Base-by-base conservation (phyloP, 805 yeast genomes). In the Zygosaccharomyces gambellarensis region DNA sequence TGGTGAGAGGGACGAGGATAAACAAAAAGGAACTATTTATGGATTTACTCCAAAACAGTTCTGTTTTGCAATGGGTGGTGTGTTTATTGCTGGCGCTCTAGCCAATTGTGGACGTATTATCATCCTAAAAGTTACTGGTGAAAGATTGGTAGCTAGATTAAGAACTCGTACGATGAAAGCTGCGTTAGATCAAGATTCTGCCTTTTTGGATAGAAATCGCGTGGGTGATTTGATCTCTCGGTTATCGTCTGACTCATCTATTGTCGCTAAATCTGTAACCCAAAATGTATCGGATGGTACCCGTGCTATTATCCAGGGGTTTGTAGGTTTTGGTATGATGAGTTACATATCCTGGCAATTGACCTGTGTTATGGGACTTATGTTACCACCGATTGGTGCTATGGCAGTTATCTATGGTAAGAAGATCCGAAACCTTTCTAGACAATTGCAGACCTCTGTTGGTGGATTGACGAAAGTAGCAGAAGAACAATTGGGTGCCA, bases 211-310 rank as follows among this genome's bases (percentile, higher is more conserved):
- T 61, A 81, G 82, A 29, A 90, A 94, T 51, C 81, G 90, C 54
- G 89, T 90, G 8, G 98, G 98, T 36, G 98, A 92, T 64, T 73
- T 92, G 60, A 89, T 92, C 39, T 88, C 96, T 4, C 75, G 98
- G 53, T 71, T 92, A 43, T 85, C 94, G 4, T 85, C 87, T 38
- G 98, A 92, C 65, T 86, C 97, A 0, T 88, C 90, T 28, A 81
- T 92, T 39, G 95, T 92, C 11, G 79, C 96, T 5, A 81, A 84
- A 60, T 82, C 96, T 0, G 80, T 92, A 17, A 88, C 97, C 30
- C 92, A 86, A 57, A 90, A 92, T 64, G 76, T 92, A 22, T 84
- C 94, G 49, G 97, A 92, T 64, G 98, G 98, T n/a, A 76, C 90
- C 32, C 73, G 97, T 50, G 83, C 97, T 0, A 65, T 82, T 1